Evolutionary conservation across 805 yeast genomes (phyloP), one percentile per base, ranked within the genome.

Genomic region (Lipomyces yamadae): DNA sequence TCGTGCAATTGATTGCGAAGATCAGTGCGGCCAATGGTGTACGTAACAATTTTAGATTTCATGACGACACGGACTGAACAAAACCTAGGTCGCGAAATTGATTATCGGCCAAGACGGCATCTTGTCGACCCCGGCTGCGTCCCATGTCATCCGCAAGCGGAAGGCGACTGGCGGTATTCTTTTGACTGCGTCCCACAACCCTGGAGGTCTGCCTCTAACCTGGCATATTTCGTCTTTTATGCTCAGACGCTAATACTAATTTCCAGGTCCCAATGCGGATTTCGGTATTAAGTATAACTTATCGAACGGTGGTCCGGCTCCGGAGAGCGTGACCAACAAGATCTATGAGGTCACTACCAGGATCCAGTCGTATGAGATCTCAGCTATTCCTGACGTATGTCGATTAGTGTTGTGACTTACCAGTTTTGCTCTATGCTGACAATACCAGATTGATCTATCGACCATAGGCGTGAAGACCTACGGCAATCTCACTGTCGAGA

Each of bases 221-320:
- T 45, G 5, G 5, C 13, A 3, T 11, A 10, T 8, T 33, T n/a
- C 24, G 24, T 15, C 53, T 15, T 50, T 11, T 13, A 10, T 32
- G 24, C 13, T 10, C 1, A 33, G 33, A 24, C 15, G 48, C 52
- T 32, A n/a, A 29, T 57, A 24, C 24, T 24, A 13, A 34, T 29
- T 10, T 39, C 7, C 30, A 60, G 73, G 98, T 7, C 97, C 97
- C 65, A 80, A 83, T 34, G 88, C 90, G 71, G 99, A 94, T 77
- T 84, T 92, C 76, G 99, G 99, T 63, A 94, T 94, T 82, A 94
- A 94, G 81, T 95, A 95, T 82, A 95, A 94, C 79, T 82, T 95
- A 78, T 85, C 90, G 70, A 94, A 94, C 76, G 99, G 99, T 72
- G 99, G 97, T 2, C 99, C 99, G 54, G 98, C 98, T 10, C 99